A percentile compares a stretch with the other conserved stretches of the same genome.
Conservation (phyloP, 768 basidiomycete species). For the Myochromella boudieri region DNA sequence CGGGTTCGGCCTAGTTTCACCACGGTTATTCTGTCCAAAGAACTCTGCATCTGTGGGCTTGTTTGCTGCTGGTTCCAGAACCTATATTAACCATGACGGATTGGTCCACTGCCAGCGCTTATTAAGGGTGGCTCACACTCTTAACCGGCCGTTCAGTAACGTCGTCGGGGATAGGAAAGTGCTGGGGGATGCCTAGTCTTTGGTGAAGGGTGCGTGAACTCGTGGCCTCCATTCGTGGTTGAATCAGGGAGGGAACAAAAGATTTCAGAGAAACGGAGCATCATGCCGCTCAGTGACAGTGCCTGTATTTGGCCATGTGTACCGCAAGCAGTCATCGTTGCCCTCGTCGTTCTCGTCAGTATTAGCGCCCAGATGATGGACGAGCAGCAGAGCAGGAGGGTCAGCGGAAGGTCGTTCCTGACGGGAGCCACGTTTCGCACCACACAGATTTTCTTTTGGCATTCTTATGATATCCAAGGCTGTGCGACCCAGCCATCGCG, state of each 20-base stretch:
- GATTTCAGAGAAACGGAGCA: constrained; percentile 19
- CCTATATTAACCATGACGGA: constrained; percentile 39
- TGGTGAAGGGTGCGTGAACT: constrained; percentile 5
- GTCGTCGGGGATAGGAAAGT: constrained; percentile 13
- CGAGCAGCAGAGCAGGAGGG: background rate
- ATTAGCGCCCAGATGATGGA: background rate
- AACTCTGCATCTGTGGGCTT: constrained; percentile 76
- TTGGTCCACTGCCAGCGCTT: constrained; percentile 6
- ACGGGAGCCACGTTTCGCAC: background rate
- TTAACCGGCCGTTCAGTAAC: constrained; percentile 18
- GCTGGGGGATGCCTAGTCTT: constrained; percentile 16
- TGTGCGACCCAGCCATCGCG: constrained; percentile 12
- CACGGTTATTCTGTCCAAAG: constrained; percentile 51
- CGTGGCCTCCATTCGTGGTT: constrained; percentile 9
- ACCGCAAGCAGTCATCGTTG: constrained; percentile 4
- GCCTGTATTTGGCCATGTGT: constrained; percentile 20
- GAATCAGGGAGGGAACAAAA: constrained; percentile 6
- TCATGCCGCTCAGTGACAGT: constrained; percentile 9
- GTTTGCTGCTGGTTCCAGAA: constrained; percentile 62
- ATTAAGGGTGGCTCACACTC: constrained; percentile 13
- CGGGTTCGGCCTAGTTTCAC: constrained; percentile 67
- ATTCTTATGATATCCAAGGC: constrained; percentile 16
- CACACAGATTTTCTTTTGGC: background rate
- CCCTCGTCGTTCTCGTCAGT: background rate
- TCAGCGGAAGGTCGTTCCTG: background rate